Percentiles rank a stretch among this genome's conserved stretches.
These are phyloP conservation scores for Paraconiothyrium sp. DNA, from an alignment of 2,329 filamentous ascomycete genomes.

Conservation along the genomic window DNA sequence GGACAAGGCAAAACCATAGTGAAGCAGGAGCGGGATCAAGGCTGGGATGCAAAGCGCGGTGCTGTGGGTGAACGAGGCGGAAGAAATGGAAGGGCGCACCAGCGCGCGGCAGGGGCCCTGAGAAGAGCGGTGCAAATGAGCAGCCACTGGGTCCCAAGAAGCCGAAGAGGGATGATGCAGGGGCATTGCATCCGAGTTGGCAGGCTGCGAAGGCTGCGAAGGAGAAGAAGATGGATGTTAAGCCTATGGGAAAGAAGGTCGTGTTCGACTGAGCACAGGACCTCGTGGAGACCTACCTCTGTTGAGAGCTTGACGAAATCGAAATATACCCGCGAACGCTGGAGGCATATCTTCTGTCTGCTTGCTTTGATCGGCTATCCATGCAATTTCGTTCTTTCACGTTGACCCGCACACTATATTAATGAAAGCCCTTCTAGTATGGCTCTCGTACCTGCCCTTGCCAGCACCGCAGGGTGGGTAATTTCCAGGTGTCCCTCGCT, in stretches of 20 bases:
- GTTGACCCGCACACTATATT: too few species aligned
- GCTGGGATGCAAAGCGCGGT: conserved; percentile 68
- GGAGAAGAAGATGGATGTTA: conserved; percentile 58
- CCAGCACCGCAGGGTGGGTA: too few species aligned
- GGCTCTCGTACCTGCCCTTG: too few species aligned
- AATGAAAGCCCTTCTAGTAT: too few species aligned
- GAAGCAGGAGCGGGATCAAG: conserved; percentile 58
- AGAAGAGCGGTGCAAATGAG: conserved; percentile 44
- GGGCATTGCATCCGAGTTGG: conserved; percentile 71
- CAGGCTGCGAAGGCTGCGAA: conserved; percentile 70
- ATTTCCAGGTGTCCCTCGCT: too few species aligned
- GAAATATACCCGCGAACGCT: too few species aligned
- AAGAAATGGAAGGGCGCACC: conserved; percentile 33
- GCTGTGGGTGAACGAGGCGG: conserved; percentile 53
- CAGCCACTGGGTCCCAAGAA: conserved; percentile 37
- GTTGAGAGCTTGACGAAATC: too few species aligned
- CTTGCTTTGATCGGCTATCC: too few species aligned
- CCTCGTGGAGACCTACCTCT: too few species aligned
- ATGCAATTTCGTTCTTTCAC: too few species aligned
- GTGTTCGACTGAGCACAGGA: conserved; percentile 62
- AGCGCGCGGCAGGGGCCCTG: conserved; percentile 36
- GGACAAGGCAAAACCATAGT: conserved; percentile 71
- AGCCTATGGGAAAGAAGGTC: conserved; percentile 70
- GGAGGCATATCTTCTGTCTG: too few species aligned
- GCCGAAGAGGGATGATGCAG: conserved; percentile 57